A percentile compares a stretch with the other conserved stretches of the same genome.
phyloP scores from a whole-genome alignment of 2,329 filamentous ascomycete genomes.

The Trichoderma aggressivum region DNA sequence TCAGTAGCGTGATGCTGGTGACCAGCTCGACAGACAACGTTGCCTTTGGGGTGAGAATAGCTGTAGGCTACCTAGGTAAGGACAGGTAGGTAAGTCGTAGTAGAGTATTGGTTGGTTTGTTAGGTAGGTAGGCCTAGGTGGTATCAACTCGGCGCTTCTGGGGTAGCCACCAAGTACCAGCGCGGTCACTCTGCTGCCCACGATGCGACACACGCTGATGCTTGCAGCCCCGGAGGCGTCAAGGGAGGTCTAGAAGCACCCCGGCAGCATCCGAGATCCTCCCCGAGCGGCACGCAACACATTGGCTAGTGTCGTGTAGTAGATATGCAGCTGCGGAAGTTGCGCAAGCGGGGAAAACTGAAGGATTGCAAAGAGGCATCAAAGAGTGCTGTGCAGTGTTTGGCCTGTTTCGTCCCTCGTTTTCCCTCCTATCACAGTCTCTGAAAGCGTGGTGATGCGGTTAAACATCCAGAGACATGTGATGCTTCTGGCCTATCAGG shows the following conservation, averaged over 20 bases:
- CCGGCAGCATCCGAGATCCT: conserved; percentile 17
- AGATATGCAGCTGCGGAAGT: not conserved
- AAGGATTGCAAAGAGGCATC: not conserved
- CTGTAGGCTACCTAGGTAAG: not conserved
- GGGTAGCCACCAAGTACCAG: not conserved
- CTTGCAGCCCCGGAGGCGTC: not conserved
- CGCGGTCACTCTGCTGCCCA: not conserved
- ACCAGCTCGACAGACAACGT: not conserved
- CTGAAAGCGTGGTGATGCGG: not conserved
- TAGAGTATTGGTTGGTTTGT: not conserved
- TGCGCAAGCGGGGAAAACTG: conserved; percentile 5
- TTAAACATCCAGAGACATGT: not conserved
- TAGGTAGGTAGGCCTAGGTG: not conserved
- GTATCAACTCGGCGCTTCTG: not conserved
- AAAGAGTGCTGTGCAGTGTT: not conserved
- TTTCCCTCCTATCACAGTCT: not conserved
- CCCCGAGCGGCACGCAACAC: conserved; percentile 10
- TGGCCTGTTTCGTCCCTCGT: not conserved
- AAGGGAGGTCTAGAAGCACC: conserved; percentile 6
- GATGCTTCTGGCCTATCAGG: not conserved
- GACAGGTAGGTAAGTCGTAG: not conserved
- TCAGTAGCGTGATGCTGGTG: not conserved
- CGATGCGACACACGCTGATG: not conserved
- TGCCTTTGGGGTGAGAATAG: not conserved
- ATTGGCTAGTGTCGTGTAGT: not conserved